Base-by-base conservation (phyloP, 371 early-diverging fungal genomes). In the Mucor irregularis region DNA sequence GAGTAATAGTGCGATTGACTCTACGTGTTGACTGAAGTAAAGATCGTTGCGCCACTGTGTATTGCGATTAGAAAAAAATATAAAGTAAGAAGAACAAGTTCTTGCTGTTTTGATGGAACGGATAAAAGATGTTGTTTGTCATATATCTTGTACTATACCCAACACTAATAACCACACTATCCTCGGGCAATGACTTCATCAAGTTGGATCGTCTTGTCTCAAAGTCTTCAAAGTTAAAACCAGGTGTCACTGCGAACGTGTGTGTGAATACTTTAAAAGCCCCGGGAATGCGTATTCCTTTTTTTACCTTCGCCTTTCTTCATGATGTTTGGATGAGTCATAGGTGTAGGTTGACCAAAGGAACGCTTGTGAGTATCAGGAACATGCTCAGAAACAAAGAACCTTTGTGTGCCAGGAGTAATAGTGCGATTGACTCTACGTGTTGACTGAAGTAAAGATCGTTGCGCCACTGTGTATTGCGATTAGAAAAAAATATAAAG, bases 21-120 rank as follows among this genome's bases (percentile, higher is more conserved):
- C 3, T 11, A 19, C 50, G 50, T 19, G 22, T 43, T 6, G 29
- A 24, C 26, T 43, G 45, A 26, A 45, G 22, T 25, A 34, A 10
- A 45, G 37, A 35, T 43, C 37, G 44, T 37, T 54, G 54, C 31
- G 46, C 35, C 17, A 45, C 54, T 54, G 8, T 13, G 24, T 24
- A 22, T 40, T 14, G n/a, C n/a, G n/a, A n/a, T n/a, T n/a, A n/a
- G n/a, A n/a, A n/a, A n/a, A n/a, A n/a, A n/a, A n/a, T n/a, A n/a
- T n/a, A n/a, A n/a, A n/a, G n/a, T n/a, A n/a, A n/a, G n/a, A n/a
- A n/a, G n/a, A n/a, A n/a, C n/a, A n/a, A n/a, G n/a, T n/a, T n/a
- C n/a, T n/a, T n/a, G n/a, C n/a, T 93, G 53, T 89, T 84, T 68
- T 96, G 97, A 57, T 95, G 93, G 61, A 94, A 98, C n/a, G 88